phyloP scores from a whole-genome alignment of 768 basidiomycete genomes.

The Piloderma croceum region DNA sequence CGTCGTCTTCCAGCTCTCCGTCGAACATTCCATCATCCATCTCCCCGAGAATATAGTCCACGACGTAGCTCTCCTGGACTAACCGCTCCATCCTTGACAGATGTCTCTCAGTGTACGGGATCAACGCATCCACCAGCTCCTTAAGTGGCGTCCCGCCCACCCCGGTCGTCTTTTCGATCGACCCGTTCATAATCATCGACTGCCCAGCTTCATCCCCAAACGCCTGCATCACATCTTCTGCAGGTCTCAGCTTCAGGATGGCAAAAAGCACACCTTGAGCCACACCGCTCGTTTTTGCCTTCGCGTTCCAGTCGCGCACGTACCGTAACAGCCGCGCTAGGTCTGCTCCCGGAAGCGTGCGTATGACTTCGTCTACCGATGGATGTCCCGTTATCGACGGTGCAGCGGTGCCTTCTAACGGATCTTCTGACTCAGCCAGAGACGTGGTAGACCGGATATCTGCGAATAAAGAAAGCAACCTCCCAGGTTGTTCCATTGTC shows the following conservation, averaged over 20 bases:
- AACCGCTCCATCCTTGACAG: slow-evolving; percentile 77
- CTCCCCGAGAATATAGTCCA: slow-evolving; percentile 84
- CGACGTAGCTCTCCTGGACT: slow-evolving; percentile 91
- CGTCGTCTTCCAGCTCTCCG: slow-evolving; percentile 37
- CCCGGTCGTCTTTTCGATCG: slow-evolving; percentile 15
- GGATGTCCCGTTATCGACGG: slow-evolving; percentile 59
- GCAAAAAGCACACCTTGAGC: slow-evolving; percentile 84
- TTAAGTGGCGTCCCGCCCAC: slow-evolving; percentile 40
- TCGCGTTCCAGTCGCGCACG: slow-evolving; percentile 92
- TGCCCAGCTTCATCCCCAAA: slow-evolving; percentile 31
- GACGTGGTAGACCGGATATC: slow-evolving; percentile 38
- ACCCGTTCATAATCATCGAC: slow-evolving; percentile 21
- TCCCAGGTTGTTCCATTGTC: slow-evolving; percentile 89
- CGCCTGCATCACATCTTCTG: slow-evolving; percentile 57
- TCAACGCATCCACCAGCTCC: slow-evolving; percentile 77
- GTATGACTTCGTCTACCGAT: slow-evolving; percentile 79
- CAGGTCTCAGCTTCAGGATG: slow-evolving; percentile 67
- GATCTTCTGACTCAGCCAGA: slow-evolving; percentile 15
- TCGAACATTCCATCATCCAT: slow-evolving; percentile 80
- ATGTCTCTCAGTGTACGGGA: slow-evolving; percentile 95
- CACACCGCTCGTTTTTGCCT: slow-evolving; percentile 76
- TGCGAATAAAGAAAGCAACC: slow-evolving; percentile 74
- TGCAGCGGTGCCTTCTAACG: slow-evolving; percentile 5
- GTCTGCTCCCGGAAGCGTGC: slow-evolving; percentile 63
- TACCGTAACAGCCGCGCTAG: slow-evolving; percentile 78